Conservation (phyloP, 371 early-diverging fungal species). For the Umbelopsis sp. region DNA sequence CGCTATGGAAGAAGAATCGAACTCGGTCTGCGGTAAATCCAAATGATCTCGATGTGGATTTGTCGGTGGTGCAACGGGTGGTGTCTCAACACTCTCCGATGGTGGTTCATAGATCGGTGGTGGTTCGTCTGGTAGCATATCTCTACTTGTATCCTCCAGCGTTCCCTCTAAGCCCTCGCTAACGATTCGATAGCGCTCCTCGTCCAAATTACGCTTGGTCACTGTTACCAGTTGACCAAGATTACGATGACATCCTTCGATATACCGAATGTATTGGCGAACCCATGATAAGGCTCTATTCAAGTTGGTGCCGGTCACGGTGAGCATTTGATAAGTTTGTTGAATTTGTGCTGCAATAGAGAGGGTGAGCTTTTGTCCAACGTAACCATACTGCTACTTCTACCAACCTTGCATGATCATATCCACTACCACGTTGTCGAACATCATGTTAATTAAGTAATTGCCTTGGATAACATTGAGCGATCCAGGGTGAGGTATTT, state of each 20-base stretch:
- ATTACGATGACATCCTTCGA: slow-evolving; percentile 10
- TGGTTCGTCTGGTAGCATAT: slow-evolving; percentile 1
- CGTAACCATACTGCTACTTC: background rate
- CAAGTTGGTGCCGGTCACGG: background rate
- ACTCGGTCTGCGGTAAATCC: background rate
- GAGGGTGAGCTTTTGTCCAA: no score
- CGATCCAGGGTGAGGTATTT: slow-evolving; percentile 45
- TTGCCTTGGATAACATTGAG: slow-evolving; percentile 46
- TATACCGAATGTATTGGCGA: slow-evolving; percentile 15
- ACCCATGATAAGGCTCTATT: background rate
- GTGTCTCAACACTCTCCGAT: background rate
- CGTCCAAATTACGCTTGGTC: slow-evolving; percentile 6
- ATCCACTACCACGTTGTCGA: slow-evolving; percentile 21
- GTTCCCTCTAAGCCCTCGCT: slow-evolving; percentile 11
- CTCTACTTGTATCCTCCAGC: background rate
- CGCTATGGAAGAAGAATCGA: slow-evolving; percentile 4
- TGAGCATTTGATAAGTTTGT: slow-evolving; percentile 8
- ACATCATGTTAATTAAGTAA: slow-evolving; percentile 30
- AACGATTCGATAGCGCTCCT: background rate
- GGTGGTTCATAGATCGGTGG: slow-evolving; percentile 14
- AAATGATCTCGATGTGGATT: background rate
- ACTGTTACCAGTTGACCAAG: slow-evolving; percentile 7
- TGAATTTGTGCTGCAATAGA: background rate
- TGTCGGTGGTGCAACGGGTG: background rate
- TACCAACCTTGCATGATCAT: slow-evolving; percentile 13